Base-by-base conservation (phyloP, 768 basidiomycete genomes). In the Termitomyces sp. region DNA sequence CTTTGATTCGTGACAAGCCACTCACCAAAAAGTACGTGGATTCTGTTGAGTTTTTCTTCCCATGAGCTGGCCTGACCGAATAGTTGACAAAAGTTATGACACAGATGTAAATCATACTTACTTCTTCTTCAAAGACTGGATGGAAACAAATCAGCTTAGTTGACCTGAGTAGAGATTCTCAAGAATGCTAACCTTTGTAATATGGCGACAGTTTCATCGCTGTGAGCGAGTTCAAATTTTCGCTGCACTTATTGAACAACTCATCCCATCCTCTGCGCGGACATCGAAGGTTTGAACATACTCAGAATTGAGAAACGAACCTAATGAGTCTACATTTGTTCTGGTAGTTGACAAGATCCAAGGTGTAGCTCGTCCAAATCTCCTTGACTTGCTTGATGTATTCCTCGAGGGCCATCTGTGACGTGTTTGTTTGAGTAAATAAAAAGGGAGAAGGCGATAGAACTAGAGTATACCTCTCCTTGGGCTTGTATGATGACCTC, bases 161-260 rank as follows among this genome's bases (percentile, higher is more conserved):
- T 20, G 13, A 50, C 12, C 44, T 7, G 5, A 35, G 15, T 18
- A 36, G 7, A 18, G 20, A 18, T 49, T 20, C 22, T 45, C 20
- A 36, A 18, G 61, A 58, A 36, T 4, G 59, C 79, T 52, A 28
- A 91, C 93, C 95, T 83, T 97, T 96, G 75, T 98, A 98, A 71
- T 98, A 98, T 0, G 97, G 97, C 8, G 97, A 99, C 33, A 97
- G 75, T 71, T 96, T 96, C 97, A 99, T 99, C 1, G 97, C 96
- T 3, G 87, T 86, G 44, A 99, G 81, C 0, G 96, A 98, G 70
- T 97, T 98, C 68, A 98, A 71, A 70, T 99, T 97, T 75, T 99
- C 97, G 66, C 93, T 88, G 72, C 97, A 98, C 75, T 97, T 98
- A 75, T 85, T 94, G 78, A 98, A 96, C 32, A 97, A 79, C 56